Percentiles rank a stretch among this genome's conserved stretches.
phyloP scores from a whole-genome alignment of 805 yeast species.

The Starmerella apis region DNA sequence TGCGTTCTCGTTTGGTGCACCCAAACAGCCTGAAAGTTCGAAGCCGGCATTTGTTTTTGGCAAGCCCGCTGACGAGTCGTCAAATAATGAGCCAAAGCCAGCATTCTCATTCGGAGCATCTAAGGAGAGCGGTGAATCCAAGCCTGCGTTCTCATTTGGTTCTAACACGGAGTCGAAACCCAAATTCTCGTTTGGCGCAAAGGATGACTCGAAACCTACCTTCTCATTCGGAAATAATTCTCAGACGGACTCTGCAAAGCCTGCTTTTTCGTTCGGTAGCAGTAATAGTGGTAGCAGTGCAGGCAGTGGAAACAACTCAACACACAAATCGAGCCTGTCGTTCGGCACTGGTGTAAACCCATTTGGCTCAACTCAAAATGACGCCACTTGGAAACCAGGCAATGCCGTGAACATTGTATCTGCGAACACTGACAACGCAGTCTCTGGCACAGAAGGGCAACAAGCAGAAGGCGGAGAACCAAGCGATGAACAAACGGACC shows the following conservation, averaged over 20 bases:
- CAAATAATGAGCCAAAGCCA: constrained; percentile 9
- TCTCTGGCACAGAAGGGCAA: constrained; percentile 35
- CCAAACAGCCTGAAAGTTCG: not conserved
- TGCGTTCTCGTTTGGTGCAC: constrained; percentile 20
- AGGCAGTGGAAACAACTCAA: not conserved
- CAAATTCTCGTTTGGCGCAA: constrained; percentile 20
- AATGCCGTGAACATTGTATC: constrained; percentile 16
- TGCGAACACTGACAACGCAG: constrained; percentile 31
- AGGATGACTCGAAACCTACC: not conserved
- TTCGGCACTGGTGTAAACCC: constrained; percentile 21
- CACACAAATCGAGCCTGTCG: constrained; percentile 4
- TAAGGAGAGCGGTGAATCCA: constrained; percentile 8
- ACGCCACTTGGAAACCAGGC: constrained; percentile 22
- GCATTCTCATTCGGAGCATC: constrained; percentile 27
- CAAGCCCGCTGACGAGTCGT: constrained; percentile 8
- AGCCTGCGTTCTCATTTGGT: constrained; percentile 31
- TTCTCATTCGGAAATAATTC: not conserved
- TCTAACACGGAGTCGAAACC: constrained; percentile 13
- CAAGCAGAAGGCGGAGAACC: constrained; percentile 40
- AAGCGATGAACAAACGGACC: constrained; percentile 32
- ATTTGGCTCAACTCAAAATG: constrained; percentile 9
- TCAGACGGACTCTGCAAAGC: constrained; percentile 2
- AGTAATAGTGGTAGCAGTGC: not conserved
- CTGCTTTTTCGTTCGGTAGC: constrained; percentile 21
- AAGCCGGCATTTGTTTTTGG: constrained; percentile 12